These are phyloP conservation scores for Porcisia hertigi DNA, from an alignment of 208 protist genomes.

Conservation along the genomic window DNA sequence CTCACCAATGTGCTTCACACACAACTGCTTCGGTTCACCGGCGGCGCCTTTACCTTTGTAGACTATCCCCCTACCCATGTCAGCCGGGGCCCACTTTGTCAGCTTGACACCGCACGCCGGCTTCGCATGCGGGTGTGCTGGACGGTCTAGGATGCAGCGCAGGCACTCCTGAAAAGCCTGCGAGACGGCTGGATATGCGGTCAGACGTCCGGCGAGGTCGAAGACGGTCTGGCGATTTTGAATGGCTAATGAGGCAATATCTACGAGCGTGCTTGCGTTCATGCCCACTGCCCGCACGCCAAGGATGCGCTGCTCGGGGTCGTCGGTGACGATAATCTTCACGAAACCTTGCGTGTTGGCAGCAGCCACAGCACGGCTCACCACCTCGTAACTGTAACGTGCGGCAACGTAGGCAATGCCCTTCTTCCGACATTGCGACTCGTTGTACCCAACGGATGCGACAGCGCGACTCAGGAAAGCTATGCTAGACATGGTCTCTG, in stretches of 20 bases:
- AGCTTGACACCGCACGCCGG: slow-evolving; percentile 46
- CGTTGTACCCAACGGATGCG: slow-evolving; percentile 69
- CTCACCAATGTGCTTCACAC: not conserved
- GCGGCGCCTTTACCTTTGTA: slow-evolving; percentile 33
- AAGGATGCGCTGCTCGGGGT: slow-evolving; percentile 51
- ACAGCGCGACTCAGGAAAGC: slow-evolving; percentile 61
- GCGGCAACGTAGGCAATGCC: slow-evolving; percentile 69
- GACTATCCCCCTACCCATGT: slow-evolving; percentile 47
- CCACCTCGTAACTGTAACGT: slow-evolving; percentile 61
- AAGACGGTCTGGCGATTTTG: slow-evolving; percentile 53
- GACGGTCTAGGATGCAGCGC: slow-evolving; percentile 61
- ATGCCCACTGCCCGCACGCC: slow-evolving; percentile 69
- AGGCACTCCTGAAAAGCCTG: slow-evolving; percentile 87
- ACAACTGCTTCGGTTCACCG: not conserved
- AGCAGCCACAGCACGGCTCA: slow-evolving; percentile 72
- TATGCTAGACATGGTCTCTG: slow-evolving; percentile 41
- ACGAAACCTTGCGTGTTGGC: slow-evolving; percentile 72
- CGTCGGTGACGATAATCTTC: slow-evolving; percentile 79
- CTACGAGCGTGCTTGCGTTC: slow-evolving; percentile 71
- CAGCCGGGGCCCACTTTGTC: slow-evolving; percentile 60
- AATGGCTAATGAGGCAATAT: slow-evolving; percentile 71
- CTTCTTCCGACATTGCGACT: slow-evolving; percentile 51
- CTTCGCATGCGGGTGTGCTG: slow-evolving; percentile 52
- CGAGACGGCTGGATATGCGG: slow-evolving; percentile 79
- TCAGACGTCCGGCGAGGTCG: slow-evolving; percentile 66